Evolutionary conservation across 257 asterid species (phyloP), one percentile per base, ranked within the genome.

Genomic region (Eucommia ulmoides): DNA sequence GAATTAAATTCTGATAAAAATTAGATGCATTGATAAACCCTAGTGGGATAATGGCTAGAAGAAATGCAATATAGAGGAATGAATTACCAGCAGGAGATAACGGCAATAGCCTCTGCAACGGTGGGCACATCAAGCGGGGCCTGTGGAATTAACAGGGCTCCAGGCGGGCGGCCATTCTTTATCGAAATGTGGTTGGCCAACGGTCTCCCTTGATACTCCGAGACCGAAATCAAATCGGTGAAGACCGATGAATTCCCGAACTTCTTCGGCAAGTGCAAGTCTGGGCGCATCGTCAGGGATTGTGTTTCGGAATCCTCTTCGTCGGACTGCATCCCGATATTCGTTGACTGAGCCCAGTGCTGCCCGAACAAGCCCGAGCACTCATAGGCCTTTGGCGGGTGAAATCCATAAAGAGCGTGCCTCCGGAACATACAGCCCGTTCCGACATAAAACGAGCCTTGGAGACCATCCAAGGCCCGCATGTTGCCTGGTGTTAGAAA

Each of bases 401-500:
- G 79, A 59, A 78, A 86, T 3, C 98, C 94, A 2, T 85, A 86
- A 1, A 86, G 72, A 14, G 96, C 96, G 33, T 83, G 83, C 12
- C 94, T 73, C 58, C 98, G 52, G 67, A 89, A 85, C 93, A 85
- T 75, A 71, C 94, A 82, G 9, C 98, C 96, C 0, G 98, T 89
- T 55, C 98, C 98, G 1, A 89, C 98, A 23, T 85, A 89, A 3
- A 89, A 88, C 12, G 98, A 96, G 49, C 98, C 98, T 62, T 85
- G 98, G 42, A 89, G 83, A 48, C 96, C 98, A 58, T 89, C 98
- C 58, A 89, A 61, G 51, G 98, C 98, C 65, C 98, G 76, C 98
- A 89, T 89, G 59, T 89, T 89, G 24, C 97, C 97, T 87, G 65
- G 24, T 35, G 52, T 38, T n/a, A 15, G 20, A 38, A 38, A 24